Base-by-base conservation (phyloP, 2,329 filamentous ascomycete species). In the Alternaria brassicae region DNA sequence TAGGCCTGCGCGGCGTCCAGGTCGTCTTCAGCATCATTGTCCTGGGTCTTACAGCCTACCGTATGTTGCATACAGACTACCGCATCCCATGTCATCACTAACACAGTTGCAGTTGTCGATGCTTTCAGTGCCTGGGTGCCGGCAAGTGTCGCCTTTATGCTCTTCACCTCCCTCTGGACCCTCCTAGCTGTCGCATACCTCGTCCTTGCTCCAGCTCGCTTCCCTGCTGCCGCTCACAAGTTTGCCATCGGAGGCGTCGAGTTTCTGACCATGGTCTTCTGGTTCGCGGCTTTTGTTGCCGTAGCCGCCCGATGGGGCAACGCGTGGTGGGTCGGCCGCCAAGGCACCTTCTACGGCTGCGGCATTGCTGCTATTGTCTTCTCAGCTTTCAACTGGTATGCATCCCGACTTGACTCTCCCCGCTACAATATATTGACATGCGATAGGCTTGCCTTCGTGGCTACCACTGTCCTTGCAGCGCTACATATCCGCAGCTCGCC, bases 241-340 rank as follows among this genome's bases (percentile, higher is more conserved):
- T 86, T 87, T 50, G 86, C 84, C 42, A 87, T 92, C 21, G 81
- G 91, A n/a, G 88, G 72, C 1, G 83, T 91, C 28, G 91, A 96
- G 72, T 83, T 83, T 56, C 65, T 94, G 21, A 95, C 92, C 37
- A 89, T 90, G 80, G 83, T 96, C 60, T 96, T 97, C 82, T 97
- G 93, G 93, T 96, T 97, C 74, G 89, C 91, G 0, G 92, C 91
- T 9, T 90, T 92, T 70, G 89, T 96, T 66, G 91, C 92, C 1
- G 80, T 93, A 5, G 92, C 90, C 1, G 88, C 87, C 23, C 81
- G 82, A 41, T 81, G 92, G 63, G 85, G 86, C 44, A 81, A 85
- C n/a, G 79, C 84, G 0, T 75, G 82, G 58, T 88, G 65, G 65
- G 61, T 86, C 66, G 79, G 77, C 21, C 78, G 81, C 50, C 78